These are phyloP conservation scores for Ogataea nonfermentans DNA, from an alignment of 805 yeast species.

Conservation along the genomic window DNA sequence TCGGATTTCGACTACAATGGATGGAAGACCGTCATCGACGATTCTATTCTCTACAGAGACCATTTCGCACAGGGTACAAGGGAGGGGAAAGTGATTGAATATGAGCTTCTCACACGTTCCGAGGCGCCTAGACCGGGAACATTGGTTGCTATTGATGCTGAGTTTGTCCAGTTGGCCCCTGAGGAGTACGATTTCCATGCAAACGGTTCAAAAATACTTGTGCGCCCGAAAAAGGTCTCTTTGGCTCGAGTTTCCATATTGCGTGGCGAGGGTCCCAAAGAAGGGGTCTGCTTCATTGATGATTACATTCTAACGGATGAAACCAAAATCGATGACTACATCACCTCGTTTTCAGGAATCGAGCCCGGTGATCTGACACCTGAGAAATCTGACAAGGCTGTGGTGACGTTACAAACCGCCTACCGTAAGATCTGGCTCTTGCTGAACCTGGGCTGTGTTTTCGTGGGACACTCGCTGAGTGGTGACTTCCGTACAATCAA, in stretches of 20 bases:
- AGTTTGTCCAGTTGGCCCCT: slow-evolving; percentile 79
- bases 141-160: slow-evolving; percentile 93
- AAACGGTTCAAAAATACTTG: slow-evolving; percentile 64
- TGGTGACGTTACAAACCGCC: slow-evolving; percentile 79
- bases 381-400: slow-evolving; percentile 53
- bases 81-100: slow-evolving; percentile 57
- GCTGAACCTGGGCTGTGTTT: slow-evolving; percentile 82
- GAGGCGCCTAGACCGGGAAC: slow-evolving; percentile 78
- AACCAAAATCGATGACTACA: slow-evolving; percentile 68
- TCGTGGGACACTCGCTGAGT: slow-evolving; percentile 91
- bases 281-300: slow-evolving; percentile 83
- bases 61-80: slow-evolving; percentile 69
- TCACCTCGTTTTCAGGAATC: slow-evolving; percentile 92
- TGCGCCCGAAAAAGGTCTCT: slow-evolving; percentile 72
- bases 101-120: slow-evolving; percentile 59
- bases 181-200: slow-evolving; percentile 77
- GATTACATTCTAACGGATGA: slow-evolving; percentile 80
- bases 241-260: slow-evolving; percentile 88
- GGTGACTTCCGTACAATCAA: slow-evolving; percentile 94
- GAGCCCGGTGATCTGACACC: slow-evolving; percentile 89
- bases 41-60: slow-evolving; percentile 67
- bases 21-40: slow-evolving; percentile 55
- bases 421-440: slow-evolving; percentile 89
- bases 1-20: slow-evolving; percentile 45
- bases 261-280: slow-evolving; percentile 64